Conservation (phyloP, 306 rosid species). For the Ammopiptanthus mongolicus region DNA sequence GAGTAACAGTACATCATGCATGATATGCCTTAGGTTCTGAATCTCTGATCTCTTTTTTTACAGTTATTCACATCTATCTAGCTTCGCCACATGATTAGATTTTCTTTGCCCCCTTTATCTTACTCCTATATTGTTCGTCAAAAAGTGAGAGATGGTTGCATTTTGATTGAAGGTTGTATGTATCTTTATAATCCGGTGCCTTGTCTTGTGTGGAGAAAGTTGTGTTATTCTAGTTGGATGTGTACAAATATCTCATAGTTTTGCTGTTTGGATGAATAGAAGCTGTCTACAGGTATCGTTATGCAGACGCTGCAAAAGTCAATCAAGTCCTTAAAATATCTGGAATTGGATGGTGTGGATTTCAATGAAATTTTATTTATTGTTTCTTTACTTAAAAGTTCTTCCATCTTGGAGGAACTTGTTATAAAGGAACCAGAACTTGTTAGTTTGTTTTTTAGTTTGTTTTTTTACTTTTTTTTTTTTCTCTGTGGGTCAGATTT, state of each 20-base stretch:
- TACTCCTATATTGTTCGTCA: neutral
- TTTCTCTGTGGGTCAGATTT: neutral
- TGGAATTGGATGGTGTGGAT: neutral
- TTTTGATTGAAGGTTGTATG: neutral
- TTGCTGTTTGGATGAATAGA: conserved; percentile 7
- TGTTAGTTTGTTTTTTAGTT: neutral
- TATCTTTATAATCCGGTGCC: neutral
- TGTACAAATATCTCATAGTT: neutral
- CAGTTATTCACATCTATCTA: neutral
- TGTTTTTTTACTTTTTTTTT: too few species aligned
- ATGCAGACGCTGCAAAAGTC: neutral
- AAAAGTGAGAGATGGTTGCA: neutral
- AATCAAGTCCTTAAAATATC: neutral
- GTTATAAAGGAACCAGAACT: too few species aligned
- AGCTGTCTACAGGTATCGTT: neutral
- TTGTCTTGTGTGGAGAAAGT: too few species aligned
- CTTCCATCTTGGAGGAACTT: conserved; percentile 10
- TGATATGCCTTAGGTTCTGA: neutral
- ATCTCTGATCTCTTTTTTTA: neutral
- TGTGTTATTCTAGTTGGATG: neutral
- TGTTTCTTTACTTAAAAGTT: neutral
- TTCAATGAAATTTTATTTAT: neutral
- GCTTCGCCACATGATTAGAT: too few species aligned
- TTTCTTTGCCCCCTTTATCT: neutral
- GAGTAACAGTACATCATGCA: neutral